A percentile compares a stretch with the other conserved stretches of the same genome.
These are phyloP conservation scores for Oryza glumipatula DNA, from an alignment of 176 grass and related monocot genomes.

Conservation along the genomic window DNA sequence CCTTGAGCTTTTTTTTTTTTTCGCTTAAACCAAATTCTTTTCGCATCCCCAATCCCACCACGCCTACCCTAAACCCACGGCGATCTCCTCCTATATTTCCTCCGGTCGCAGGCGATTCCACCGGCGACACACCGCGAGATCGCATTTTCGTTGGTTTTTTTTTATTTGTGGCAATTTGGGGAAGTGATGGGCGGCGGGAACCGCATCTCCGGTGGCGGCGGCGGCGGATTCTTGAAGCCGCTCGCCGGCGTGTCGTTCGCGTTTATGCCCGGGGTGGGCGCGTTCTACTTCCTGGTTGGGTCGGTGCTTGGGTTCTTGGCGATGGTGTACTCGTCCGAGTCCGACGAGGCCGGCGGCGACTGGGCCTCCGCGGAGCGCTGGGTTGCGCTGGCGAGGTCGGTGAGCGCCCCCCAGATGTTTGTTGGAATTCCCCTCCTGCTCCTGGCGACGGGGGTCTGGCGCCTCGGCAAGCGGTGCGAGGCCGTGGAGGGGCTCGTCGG, in stretches of 20 bases:
- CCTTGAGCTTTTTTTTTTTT: not conserved
- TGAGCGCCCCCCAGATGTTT: conserved; percentile 33
- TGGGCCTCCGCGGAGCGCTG: conserved; percentile 37
- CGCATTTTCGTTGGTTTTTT: not conserved
- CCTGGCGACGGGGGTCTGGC: conserved; percentile 44
- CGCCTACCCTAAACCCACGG: not conserved
- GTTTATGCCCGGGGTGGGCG: conserved; percentile 21
- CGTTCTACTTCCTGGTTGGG: conserved; percentile 54
- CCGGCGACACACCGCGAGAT: not conserved
- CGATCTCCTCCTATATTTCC: conserved; percentile 30
- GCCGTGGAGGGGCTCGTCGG: conserved; percentile 50
- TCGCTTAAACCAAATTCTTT: not conserved
- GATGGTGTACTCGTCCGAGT: conserved; percentile 43
- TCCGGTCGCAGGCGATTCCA: conserved; percentile 5
- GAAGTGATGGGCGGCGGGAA: conserved; percentile 48
- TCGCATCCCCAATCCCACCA: not conserved
- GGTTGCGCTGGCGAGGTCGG: conserved; percentile 16
- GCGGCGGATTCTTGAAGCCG: conserved; percentile 26
- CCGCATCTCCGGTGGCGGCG: conserved; percentile 25
- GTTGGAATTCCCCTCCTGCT: conserved; percentile 32
- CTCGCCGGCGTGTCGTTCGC: conserved; percentile 32
- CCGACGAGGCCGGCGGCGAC: not conserved
- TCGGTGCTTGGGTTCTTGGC: conserved; percentile 50
- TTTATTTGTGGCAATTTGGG: not conserved
- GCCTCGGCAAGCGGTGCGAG: conserved; percentile 48